phyloP scores from a whole-genome alignment of 2,329 filamentous ascomycete genomes.

The Scorias spongiosa region DNA sequence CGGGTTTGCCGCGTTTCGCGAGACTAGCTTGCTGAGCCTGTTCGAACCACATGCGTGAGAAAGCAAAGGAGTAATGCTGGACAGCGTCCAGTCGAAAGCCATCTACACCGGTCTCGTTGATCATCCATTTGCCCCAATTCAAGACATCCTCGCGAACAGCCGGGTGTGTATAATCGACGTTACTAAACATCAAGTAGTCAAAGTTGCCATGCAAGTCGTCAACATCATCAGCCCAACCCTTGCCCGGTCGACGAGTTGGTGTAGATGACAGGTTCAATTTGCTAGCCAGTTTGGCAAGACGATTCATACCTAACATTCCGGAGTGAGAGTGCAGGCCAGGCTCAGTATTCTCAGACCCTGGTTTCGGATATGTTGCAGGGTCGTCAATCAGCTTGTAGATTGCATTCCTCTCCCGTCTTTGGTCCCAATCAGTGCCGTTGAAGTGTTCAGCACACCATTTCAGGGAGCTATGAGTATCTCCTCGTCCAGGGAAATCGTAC shows the following conservation, averaged over 20 bases:
- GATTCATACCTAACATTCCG: conserved; percentile 6
- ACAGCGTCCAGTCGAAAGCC: conserved; percentile 59
- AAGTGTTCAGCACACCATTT: conserved; percentile 57
- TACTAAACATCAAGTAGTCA: conserved; percentile 58
- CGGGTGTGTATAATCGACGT: conserved; percentile 49
- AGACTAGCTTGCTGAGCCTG: conserved; percentile 35
- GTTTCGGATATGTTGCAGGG: conserved; percentile 15
- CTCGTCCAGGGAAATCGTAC: conserved; percentile 49
- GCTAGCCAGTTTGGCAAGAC: conserved; percentile 7
- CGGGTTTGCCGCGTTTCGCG: conserved; percentile 25
- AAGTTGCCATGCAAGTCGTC: conserved; percentile 50
- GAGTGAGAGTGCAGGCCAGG: conserved; percentile 2
- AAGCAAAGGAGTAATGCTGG: conserved; percentile 56
- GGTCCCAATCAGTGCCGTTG: conserved; percentile 52
- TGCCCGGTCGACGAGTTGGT: conserved; percentile 15
- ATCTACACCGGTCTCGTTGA: conserved; percentile 42
- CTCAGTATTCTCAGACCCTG: conserved; percentile 8
- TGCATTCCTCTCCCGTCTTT: conserved; percentile 38
- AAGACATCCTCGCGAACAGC: conserved; percentile 51
- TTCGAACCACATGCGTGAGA: conserved; percentile 48
- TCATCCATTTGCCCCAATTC: conserved; percentile 54
- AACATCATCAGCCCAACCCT: conserved; percentile 48
- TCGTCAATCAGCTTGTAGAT: conserved; percentile 49
- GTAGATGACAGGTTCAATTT: background rate
- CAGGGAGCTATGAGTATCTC: conserved; percentile 42